Evolutionary conservation across 768 basidiomycete species (phyloP), one percentile per base, ranked within the genome.

Genomic region (Collybia mongolica): DNA sequence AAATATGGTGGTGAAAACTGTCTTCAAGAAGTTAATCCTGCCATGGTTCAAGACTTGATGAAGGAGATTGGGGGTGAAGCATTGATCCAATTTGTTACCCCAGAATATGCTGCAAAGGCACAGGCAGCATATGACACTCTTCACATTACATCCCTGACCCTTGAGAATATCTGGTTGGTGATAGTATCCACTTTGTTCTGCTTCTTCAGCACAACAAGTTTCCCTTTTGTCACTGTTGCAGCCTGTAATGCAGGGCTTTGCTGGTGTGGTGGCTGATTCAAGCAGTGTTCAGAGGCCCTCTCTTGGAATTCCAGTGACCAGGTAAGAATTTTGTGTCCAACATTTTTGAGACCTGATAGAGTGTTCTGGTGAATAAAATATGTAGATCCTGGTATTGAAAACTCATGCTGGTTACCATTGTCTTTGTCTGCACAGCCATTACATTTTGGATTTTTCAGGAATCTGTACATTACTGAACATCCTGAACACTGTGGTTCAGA

Each of bases 11-110:
- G 46, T 5, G 26, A 58, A 29, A 46, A 55, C 23, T 62, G 61
- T 20, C 39, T 67, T 5, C 50, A 54, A 17, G 20, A 32, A 8
- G 61, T 65, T 9, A 62, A 67, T 47, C 6, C 7, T 2, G 14
- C 39, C 18, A 44, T 62, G 0, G 50, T 67, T 2, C 19, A 41
- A 19, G 29, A 60, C 26, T 6, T 65, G 23, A 67, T 57, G 56
- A 54, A 56, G 2, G 52, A 48, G 2, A 46, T 67, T 28, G 62
- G 60, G 11, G 64, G 62, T 28, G 55, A 60, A 26, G 52, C 43
- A 17, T 8, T n/a, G 0, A 26, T 66, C 11, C 32, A 38, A 7
- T 68, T 65, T 53, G 54, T 60, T 2, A 9, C 48, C 2, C 4
- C 14, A 5, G 48, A 36, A 32, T 53, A 42, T 39, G 29, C 24